These are phyloP conservation scores for Calonectria montana DNA, from an alignment of 2,329 filamentous ascomycete genomes.

Conservation along the genomic window DNA sequence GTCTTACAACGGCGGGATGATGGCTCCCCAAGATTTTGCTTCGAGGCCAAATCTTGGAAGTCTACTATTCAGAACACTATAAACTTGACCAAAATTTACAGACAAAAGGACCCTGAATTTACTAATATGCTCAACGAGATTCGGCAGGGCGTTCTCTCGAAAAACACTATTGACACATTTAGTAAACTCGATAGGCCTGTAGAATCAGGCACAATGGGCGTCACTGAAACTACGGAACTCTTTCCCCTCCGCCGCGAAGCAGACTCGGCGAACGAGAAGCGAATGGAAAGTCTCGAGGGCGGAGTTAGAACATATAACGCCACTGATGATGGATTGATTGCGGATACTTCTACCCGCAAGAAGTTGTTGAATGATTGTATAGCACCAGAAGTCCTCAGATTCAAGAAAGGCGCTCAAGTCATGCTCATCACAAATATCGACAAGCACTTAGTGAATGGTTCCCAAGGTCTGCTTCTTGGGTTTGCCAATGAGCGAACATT, in stretches of 20 bases:
- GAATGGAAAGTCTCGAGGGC: slow-evolving; percentile 79
- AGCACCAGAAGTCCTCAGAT: slow-evolving; percentile 81
- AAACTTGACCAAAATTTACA: slow-evolving; percentile 92
- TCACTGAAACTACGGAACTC: slow-evolving; percentile 81
- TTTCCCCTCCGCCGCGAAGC: slow-evolving; percentile 94
- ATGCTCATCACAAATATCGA: slow-evolving; percentile 99
- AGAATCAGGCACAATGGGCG: slow-evolving; percentile 70
- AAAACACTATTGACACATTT: slow-evolving; percentile 81
- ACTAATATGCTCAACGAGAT: slow-evolving; percentile 98
- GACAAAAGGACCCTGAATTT: slow-evolving; percentile 90
- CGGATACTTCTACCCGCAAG: slow-evolving; percentile 69
- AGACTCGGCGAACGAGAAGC: slow-evolving; percentile 82
- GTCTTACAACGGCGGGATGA: slow-evolving; percentile 80
- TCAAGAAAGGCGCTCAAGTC: slow-evolving; percentile 94
- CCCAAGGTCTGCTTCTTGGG: slow-evolving; percentile 80
- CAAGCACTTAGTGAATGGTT: slow-evolving; percentile 92
- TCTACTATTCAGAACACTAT: slow-evolving; percentile 96
- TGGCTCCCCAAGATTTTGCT: slow-evolving; percentile 84
- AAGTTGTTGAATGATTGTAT: slow-evolving; percentile 90
- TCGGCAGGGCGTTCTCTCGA: slow-evolving; percentile 84
- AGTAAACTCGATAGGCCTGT: slow-evolving; percentile 77
- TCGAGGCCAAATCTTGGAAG: slow-evolving; percentile 91
- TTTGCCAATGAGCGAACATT: slow-evolving; percentile 54
- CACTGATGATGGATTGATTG: slow-evolving; percentile 76
- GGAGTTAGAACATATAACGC: slow-evolving; percentile 75